These are phyloP conservation scores for Przewalskia tangutica DNA, from an alignment of 257 asterid species.

Conservation along the genomic window DNA sequence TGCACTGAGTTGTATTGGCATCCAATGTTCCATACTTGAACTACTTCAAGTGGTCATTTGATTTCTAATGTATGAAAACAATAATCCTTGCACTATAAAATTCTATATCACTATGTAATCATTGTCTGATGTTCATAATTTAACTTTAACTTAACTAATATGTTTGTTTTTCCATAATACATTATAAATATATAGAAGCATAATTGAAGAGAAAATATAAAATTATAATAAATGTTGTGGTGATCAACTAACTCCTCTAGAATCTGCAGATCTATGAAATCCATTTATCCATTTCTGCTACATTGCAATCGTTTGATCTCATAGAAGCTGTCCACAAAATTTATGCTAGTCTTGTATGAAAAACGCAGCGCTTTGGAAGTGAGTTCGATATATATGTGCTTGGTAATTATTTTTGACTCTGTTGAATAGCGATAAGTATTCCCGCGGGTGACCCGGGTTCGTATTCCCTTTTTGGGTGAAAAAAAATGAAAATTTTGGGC, in stretches of 20 bases:
- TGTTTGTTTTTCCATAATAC: background rate
- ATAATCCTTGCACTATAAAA: background rate
- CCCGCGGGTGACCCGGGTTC: constrained; percentile 98
- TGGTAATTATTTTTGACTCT: no score
- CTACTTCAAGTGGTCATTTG: background rate
- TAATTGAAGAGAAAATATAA: background rate
- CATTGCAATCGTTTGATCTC: no score
- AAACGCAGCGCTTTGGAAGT: no score
- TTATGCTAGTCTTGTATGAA: no score
- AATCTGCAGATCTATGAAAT: no score
- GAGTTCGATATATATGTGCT: no score
- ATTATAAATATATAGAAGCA: background rate
- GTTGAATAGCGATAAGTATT: constrained; percentile 44
- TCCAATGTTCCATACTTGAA: background rate
- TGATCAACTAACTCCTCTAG: no score
- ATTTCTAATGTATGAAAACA: background rate
- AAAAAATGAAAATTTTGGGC: background rate
- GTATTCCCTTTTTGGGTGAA: constrained; percentile 43
- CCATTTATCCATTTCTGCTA: no score
- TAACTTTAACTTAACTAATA: background rate
- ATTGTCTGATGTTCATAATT: background rate
- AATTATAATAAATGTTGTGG: background rate
- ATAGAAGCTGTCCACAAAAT: no score
- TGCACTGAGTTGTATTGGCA: background rate
- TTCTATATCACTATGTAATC: background rate